These are phyloP conservation scores for Arthrobotrys sphaeroides DNA, from an alignment of 2,329 filamentous ascomycete genomes.

Conservation along the genomic window DNA sequence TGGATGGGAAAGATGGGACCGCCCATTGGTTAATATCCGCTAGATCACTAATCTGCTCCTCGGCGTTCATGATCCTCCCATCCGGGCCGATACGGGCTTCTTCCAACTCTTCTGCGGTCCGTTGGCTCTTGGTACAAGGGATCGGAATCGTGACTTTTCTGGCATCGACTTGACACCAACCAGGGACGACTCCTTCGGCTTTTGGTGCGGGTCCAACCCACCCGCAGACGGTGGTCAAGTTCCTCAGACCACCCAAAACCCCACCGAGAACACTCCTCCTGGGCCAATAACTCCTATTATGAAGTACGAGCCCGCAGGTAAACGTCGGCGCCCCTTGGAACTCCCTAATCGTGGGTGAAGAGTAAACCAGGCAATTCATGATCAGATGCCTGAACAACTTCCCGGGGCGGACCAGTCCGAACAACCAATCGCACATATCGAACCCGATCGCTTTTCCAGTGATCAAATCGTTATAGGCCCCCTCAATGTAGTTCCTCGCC, in stretches of 20 bases:
- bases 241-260: conserved; percentile 48
- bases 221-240: conserved; percentile 38
- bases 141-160: conserved; percentile 47
- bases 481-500: conserved; percentile 50
- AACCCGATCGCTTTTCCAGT: conserved; percentile 46
- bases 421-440: conserved; percentile 52
- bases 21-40: conserved; percentile 51
- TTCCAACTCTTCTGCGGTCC: conserved; percentile 48
- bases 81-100: conserved; percentile 44
- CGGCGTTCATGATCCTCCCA: conserved; percentile 43
- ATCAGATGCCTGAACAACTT: conserved; percentile 48
- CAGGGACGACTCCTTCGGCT: conserved; percentile 26
- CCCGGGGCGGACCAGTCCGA: conserved; percentile 48
- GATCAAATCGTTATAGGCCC: conserved; percentile 47
- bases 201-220: conserved; percentile 51
- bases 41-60: conserved; percentile 51
- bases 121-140: conserved; percentile 47
- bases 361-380: conserved; percentile 48
- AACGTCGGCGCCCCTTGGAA: conserved; percentile 45
- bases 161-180: conserved; percentile 50
- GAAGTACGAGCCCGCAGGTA: conserved; percentile 36
- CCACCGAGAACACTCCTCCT: conserved; percentile 41
- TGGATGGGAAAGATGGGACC: conserved; percentile 29
- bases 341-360: conserved; percentile 42
- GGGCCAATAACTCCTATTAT: conserved; percentile 50